Evolutionary conservation across 148 eudicot species (phyloP).

Genomic region (Dysphania ambrosioides): DNA sequence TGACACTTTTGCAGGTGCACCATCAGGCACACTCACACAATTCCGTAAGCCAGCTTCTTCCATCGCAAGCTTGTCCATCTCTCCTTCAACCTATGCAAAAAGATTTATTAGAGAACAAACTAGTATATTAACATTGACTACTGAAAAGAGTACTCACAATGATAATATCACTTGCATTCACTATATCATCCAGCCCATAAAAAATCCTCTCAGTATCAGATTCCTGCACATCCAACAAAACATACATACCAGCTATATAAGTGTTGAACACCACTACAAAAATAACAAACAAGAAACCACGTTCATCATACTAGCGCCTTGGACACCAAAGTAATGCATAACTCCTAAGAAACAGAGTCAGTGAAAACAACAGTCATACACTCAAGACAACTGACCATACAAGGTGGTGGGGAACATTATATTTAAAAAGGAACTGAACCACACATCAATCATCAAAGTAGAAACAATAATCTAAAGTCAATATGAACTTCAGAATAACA

Average conservation of each 20-base stretch:
- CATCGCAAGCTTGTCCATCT: slow-evolving; percentile 97
- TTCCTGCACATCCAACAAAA: slow-evolving; percentile 50
- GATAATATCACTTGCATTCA: slow-evolving; percentile 60
- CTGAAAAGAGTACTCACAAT: slow-evolving; percentile 44
- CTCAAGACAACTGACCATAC: no score
- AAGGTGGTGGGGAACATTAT: no score
- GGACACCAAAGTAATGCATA: not conserved
- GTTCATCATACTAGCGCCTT: not conserved
- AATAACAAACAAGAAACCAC: not conserved
- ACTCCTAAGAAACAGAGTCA: not conserved
- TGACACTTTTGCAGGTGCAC: slow-evolving; percentile 81
- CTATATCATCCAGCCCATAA: slow-evolving; percentile 91
- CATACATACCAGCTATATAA: not conserved
- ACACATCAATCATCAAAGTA: slow-evolving; percentile 10
- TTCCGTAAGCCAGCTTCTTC: slow-evolving; percentile 94
- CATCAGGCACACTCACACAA: slow-evolving; percentile 97
- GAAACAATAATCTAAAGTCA: not conserved
- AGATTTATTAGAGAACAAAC: slow-evolving; percentile 12
- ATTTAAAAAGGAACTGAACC: not conserved
- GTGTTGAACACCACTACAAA: slow-evolving; percentile 1
- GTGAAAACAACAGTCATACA: not conserved
- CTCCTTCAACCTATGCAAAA: slow-evolving; percentile 83
- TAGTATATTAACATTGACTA: not conserved
- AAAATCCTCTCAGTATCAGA: slow-evolving; percentile 65
- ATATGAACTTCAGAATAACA: not conserved